Base-by-base conservation (phyloP, 306 rosid genomes). In the Casuarina glauca region DNA sequence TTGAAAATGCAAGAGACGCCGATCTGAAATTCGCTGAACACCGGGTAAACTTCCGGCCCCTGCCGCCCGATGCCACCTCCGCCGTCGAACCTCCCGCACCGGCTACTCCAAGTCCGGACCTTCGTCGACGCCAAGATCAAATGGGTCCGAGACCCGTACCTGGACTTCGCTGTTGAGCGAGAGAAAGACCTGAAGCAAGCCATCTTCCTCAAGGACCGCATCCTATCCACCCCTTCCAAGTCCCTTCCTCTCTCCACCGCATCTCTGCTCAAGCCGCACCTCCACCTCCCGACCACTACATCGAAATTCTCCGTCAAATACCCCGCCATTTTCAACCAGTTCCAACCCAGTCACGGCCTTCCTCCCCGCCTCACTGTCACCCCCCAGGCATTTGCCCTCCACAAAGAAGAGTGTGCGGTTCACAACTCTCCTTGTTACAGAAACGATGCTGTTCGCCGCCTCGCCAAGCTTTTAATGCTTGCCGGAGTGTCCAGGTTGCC, bases 71-170 rank as follows among this genome's bases (percentile, higher is more conserved):
- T 89, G 97, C 74, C 88, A 69, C 50, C 79, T 44, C 70, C 81
- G 62, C 50, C 81, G 72, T 52, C 62, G n/a, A 86, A 83, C 81
- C 82, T 81, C 43, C 86, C 82, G 26, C 78, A 74, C 81, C 90
- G 81, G 62, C 80, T 88, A 57, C 80, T 52, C 79, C 77, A 78
- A 68, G 39, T 76, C 45, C 89, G 92, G 46, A 82, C 84, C 61
- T 90, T 93, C 70, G 85, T 91, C 41, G 82, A 90, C 63, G 93
- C 88, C n/a, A 91, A 58, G 81, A 89, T 91, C 63, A 91, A 93
- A 81, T 93, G 96, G 96, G 96, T 88, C 19, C 83, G 90, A 88
- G 98, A 93, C 72, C 89, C 92, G 1, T 82, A 88, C 84, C 91
- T 93, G 4, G 97, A 91, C 76, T 84, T 64, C 43, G 91, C 75